Base-by-base conservation (phyloP, 164 flowering plant species). In the Stephania cephalantha region DNA sequence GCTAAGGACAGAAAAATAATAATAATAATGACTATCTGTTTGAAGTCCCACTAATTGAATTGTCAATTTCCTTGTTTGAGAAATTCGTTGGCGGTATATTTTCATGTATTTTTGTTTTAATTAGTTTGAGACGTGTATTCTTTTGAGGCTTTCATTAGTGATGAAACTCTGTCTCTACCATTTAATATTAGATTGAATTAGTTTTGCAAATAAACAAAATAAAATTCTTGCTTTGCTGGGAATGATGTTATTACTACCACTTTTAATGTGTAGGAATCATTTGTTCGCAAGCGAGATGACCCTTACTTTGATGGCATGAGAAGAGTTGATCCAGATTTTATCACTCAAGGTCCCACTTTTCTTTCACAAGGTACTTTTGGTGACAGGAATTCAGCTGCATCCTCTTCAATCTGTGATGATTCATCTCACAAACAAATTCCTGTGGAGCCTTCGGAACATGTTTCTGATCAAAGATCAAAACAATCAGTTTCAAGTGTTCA, bases 301-400 rank as follows among this genome's bases (percentile, higher is more conserved):
- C 82, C 86, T 6, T 78, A 69, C 73, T 86, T 82, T 44, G 45
- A 77, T 53, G 89, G 89, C n/a, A 79, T 85, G 46, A 66, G 76
- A 77, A 79, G 79, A 76, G 76, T 68, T 53, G 81, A 78, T 13
- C 53, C 75, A 45, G 50, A 74, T 50, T 29, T 58, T 2, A 71
- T 55, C 52, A 73, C 75, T 74, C 79, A 65, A 45, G 71, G 68
- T 35, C 70, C 80, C 18, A 44, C 17, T 10, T 71, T 76, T 63
- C 13, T 72, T 48, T 46, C 77, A 29, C 81, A n/a, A 10, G 77
- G 69, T 77, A 80, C 65, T 71, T 44, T 31, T 63, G 46, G 25
- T 18, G 72, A n/a, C 68, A 70, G 52, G 53, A 81, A 58, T 17
- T 71, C 79, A 30, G 73, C 72, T 25, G 73, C 72, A 22, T 79